phyloP scores from a whole-genome alignment of 306 rosid genomes.

The Quercus variabilis region DNA sequence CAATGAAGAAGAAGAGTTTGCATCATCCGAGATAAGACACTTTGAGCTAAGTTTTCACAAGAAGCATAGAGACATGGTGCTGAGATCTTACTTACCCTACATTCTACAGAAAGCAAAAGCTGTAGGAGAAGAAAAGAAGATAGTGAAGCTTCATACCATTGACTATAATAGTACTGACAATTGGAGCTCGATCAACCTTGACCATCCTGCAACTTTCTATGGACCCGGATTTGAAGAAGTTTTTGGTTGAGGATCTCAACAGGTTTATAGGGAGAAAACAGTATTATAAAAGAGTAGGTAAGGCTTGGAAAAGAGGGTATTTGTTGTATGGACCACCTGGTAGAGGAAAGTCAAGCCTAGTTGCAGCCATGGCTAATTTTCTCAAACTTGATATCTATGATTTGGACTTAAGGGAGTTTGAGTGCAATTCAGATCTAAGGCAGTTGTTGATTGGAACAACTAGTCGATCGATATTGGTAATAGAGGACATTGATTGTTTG shows the following conservation, averaged over 20 bases:
- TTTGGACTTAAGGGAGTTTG: slow-evolving; percentile 55
- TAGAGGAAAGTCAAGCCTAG: slow-evolving; percentile 54
- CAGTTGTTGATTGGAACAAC: slow-evolving; percentile 46
- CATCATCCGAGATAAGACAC: slow-evolving; percentile 24
- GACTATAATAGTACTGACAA: slow-evolving; percentile 43
- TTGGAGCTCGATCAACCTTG: slow-evolving; percentile 45
- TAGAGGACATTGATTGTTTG: slow-evolving; percentile 62
- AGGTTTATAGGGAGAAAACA: slow-evolving; percentile 42
- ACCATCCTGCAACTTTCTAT: slow-evolving; percentile 52
- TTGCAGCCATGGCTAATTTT: slow-evolving; percentile 59
- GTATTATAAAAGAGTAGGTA: slow-evolving; percentile 51
- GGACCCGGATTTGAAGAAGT: slow-evolving; percentile 39
- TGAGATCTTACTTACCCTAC: slow-evolving; percentile 38
- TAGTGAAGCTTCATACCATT: slow-evolving; percentile 48
- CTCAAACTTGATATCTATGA: slow-evolving; percentile 49
- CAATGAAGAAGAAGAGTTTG: not conserved
- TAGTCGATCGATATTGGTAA: slow-evolving; percentile 46
- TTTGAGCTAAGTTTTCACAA: slow-evolving; percentile 47
- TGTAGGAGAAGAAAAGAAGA: slow-evolving; percentile 32
- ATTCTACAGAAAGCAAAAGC: slow-evolving; percentile 28
- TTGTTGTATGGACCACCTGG: slow-evolving; percentile 56
- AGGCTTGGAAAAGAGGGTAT: slow-evolving; percentile 58
- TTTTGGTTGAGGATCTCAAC: slow-evolving; percentile 38
- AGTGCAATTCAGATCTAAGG: slow-evolving; percentile 53
- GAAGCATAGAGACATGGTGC: slow-evolving; percentile 39